phyloP scores from a whole-genome alignment of 2,329 filamentous ascomycete genomes.

The Pseudopyrenochaeta lycopersici region DNA sequence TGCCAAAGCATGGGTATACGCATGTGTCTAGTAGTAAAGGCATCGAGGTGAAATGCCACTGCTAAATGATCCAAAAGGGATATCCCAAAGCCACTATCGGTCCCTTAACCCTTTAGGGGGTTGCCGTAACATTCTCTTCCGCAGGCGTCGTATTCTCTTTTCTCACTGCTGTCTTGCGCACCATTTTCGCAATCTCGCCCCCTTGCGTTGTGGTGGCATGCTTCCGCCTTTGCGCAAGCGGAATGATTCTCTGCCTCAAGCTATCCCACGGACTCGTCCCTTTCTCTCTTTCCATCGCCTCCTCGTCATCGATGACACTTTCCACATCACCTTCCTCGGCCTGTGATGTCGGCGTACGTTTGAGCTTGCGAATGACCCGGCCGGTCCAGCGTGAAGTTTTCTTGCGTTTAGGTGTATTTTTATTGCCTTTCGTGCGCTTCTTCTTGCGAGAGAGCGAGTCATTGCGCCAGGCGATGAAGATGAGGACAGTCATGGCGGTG shows the following conservation, averaged over 20 bases:
- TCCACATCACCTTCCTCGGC: background rate
- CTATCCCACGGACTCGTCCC: background rate
- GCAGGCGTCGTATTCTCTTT: background rate
- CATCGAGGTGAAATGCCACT: too few species aligned
- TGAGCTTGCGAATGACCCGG: background rate
- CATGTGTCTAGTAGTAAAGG: too few species aligned
- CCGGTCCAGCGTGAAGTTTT: background rate
- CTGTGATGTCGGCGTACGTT: background rate
- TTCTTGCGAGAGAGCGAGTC: background rate
- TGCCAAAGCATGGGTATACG: too few species aligned
- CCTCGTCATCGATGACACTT: background rate
- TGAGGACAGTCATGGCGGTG: background rate
- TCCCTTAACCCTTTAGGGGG: too few species aligned
- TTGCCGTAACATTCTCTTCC: background rate
- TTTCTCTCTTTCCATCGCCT: background rate
- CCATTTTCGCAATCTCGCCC: background rate
- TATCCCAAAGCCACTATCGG: too few species aligned
- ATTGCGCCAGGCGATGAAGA: slow-evolving; percentile 3
- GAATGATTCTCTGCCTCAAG: background rate
- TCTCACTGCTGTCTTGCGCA: background rate
- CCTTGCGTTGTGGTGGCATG: background rate
- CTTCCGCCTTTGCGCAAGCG: background rate
- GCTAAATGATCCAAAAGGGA: too few species aligned
- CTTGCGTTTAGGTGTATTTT: background rate
- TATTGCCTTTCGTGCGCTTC: background rate